These are phyloP conservation scores for Metschnikowia anglica DNA, from an alignment of 805 yeast species.

Conservation along the genomic window DNA sequence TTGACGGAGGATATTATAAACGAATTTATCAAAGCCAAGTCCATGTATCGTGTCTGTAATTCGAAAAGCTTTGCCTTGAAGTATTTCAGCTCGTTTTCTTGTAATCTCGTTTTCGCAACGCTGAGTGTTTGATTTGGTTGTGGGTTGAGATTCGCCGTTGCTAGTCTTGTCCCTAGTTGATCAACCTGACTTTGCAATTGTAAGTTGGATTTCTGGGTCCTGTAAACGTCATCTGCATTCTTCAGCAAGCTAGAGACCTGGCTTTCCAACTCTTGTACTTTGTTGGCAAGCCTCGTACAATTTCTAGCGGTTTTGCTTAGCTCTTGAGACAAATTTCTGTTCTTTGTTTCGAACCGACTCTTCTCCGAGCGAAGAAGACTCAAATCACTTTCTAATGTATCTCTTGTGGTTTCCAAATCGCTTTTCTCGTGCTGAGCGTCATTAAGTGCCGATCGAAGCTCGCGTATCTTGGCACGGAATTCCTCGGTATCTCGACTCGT, in stretches of 20 bases:
- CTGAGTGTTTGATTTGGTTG: slow-evolving; percentile 1
- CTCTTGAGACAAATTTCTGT: slow-evolving; percentile 31
- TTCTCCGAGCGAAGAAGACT: slow-evolving; percentile 31
- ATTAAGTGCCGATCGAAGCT: slow-evolving; percentile 13
- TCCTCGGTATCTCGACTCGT: slow-evolving; percentile 9
- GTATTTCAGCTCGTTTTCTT: slow-evolving; percentile 44
- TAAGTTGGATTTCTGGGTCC: slow-evolving; percentile 11
- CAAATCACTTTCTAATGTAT: slow-evolving; percentile 32
- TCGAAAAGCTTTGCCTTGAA: slow-evolving; percentile 50
- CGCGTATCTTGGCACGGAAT: slow-evolving; percentile 8
- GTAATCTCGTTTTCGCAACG: slow-evolving; percentile 16
- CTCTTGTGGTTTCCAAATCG: slow-evolving; percentile 27
- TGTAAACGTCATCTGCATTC: slow-evolving; percentile 11
- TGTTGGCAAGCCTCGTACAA: slow-evolving; percentile 31
- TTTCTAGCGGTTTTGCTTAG: slow-evolving; percentile 29
- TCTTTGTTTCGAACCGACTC: slow-evolving; percentile 28
- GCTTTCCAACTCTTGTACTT: slow-evolving; percentile 24
- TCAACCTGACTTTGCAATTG: slow-evolving; percentile 32
- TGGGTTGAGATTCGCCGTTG: slow-evolving; percentile 24
- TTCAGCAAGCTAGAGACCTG: slow-evolving; percentile 7
- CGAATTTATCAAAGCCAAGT: slow-evolving; percentile 35
- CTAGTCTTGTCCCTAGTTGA: slow-evolving; percentile 23
- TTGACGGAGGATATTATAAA: slow-evolving; percentile 31
- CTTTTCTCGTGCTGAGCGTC: slow-evolving; percentile 13
- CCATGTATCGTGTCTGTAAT: slow-evolving; percentile 34